Evolutionary conservation across 140 eudicot species (phyloP), one percentile per base, ranked within the genome.

Genomic region (Ambrosia hybrid): DNA sequence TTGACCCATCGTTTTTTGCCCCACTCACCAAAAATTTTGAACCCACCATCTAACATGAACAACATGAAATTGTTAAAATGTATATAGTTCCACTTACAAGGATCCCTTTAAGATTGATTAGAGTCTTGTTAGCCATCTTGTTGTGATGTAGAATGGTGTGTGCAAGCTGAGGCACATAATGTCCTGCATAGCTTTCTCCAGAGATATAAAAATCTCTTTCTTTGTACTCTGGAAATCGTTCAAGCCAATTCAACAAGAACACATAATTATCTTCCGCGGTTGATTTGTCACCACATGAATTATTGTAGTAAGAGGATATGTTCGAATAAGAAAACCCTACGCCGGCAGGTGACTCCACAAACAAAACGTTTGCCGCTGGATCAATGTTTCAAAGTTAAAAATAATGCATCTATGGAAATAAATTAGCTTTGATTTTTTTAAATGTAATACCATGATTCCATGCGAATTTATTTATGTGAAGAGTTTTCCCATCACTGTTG

Each of bases 121-220:
- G 10, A 49, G 81, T 78, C 14, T 78, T 82, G 34, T 84, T 82
- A 11, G 87, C 73, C 58, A 63, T 72, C 68, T 76, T 80, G 78
- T 91, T 91, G 56, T 86, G 73, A 56, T 71, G 15, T 41, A 91
- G 84, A 81, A 91, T 86, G 11, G 82, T 81, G n/a, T 84, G 84
- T 49, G 96, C 97, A 64, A 91, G 86, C 36, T 91, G 91, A 76
- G 97, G 97, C 57, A 91, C 96, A 68, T 91, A 88, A 59, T 86
- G 96, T 3, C 98, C 98, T 0, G 88, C 96, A 73, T 92, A 92
- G 43, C 96, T 88, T 73, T 91, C 97, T 5, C 97, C 97, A 12
- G 96, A 65, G 6, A 91, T 83, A 52, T 82, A 91, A 63, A 91
- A 86, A 0, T 91, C 96, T 39, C 97, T 79, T 0, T 53, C 70